A percentile compares a stretch with the other conserved stretches of the same genome.
These are phyloP conservation scores for Paraphoma sp. DNA, from an alignment of 2,329 filamentous ascomycete species.

Conservation along the genomic window DNA sequence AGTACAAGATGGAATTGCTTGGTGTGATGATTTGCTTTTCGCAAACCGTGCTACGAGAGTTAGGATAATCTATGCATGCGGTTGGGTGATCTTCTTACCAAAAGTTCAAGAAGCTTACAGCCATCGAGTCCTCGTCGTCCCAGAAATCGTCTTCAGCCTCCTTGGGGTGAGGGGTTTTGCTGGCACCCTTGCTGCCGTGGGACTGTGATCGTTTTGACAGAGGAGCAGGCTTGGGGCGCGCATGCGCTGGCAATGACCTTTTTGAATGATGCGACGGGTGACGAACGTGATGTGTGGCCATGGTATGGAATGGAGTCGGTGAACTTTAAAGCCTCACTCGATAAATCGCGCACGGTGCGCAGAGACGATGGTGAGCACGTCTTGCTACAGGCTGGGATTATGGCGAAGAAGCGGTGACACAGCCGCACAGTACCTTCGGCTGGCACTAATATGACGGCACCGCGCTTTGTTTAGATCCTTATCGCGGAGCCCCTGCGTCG, in stretches of 20 bases:
- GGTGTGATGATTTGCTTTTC: constrained; percentile 70
- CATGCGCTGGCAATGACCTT: constrained; percentile 43
- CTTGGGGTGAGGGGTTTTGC: constrained; percentile 32
- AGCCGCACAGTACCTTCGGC: constrained; percentile 31
- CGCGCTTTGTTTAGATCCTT: constrained; percentile 47
- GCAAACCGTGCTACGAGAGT: constrained; percentile 62
- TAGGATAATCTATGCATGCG: constrained; percentile 21
- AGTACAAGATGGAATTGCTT: constrained; percentile 67
- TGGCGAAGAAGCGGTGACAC: constrained; percentile 48
- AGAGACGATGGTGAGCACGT: constrained; percentile 18
- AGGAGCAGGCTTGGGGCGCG: constrained; percentile 41
- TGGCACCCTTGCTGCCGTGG: constrained; percentile 38
- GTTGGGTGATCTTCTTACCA: too few species aligned
- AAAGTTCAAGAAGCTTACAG: constrained; percentile 60
- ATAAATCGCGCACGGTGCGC: constrained; percentile 41
- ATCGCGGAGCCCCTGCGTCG: constrained; percentile 40
- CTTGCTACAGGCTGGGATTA: constrained; percentile 32
- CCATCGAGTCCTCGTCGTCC: constrained; percentile 58
- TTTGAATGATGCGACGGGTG: constrained; percentile 44
- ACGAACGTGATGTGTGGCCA: constrained; percentile 43
- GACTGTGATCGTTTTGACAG: constrained; percentile 43
- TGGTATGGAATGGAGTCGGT: constrained; percentile 41
- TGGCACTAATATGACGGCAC: constrained; percentile 43
- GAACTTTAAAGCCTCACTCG: constrained; percentile 44
- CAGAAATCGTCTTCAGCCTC: constrained; percentile 31